These are phyloP conservation scores for Mycena kentingensis DNA, from an alignment of 768 basidiomycete genomes.

Conservation along the genomic window DNA sequence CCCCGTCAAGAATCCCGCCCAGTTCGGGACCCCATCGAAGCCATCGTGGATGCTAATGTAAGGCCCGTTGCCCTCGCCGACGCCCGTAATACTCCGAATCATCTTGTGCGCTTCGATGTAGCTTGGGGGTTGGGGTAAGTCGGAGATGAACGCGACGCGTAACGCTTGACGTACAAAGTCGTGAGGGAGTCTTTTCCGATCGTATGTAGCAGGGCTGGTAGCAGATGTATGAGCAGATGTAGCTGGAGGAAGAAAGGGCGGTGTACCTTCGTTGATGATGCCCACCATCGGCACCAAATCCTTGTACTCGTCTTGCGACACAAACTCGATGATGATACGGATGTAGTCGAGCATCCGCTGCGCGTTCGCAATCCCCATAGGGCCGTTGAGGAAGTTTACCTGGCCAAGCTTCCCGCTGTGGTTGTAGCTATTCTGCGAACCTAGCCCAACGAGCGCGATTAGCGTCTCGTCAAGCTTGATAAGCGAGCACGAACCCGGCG, in stretches of 20 bases:
- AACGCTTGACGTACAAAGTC: conserved; percentile 50
- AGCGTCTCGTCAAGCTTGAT: no score
- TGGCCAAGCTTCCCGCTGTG: conserved; percentile 52
- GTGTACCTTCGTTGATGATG: conserved; percentile 45
- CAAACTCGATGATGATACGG: conserved; percentile 64
- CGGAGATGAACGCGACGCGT: conserved; percentile 38
- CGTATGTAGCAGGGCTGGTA: conserved; percentile 34
- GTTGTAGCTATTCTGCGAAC: conserved; percentile 33
- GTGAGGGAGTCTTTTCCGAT: conserved; percentile 49
- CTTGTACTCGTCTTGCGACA: conserved; percentile 58
- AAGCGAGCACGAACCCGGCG: conserved; percentile 64
- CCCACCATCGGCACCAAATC: conserved; percentile 52
- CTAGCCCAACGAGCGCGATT: no score
- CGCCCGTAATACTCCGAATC: conserved; percentile 60
- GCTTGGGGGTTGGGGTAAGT: conserved; percentile 25
- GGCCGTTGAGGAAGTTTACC: conserved; percentile 45
- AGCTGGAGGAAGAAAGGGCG: neutral
- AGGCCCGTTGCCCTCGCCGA: conserved; percentile 57
- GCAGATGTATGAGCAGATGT: neutral
- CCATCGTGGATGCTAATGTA: conserved; percentile 54
- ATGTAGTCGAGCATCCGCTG: conserved; percentile 64
- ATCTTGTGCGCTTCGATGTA: conserved; percentile 48
- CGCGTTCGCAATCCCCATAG: conserved; percentile 75
- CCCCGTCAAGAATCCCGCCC: conserved; percentile 48
- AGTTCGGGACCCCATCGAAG: conserved; percentile 42